These are phyloP conservation scores for Hyphopichia pseudoburtonii DNA, from an alignment of 1,139 yeast genomes.

Conservation along the genomic window DNA sequence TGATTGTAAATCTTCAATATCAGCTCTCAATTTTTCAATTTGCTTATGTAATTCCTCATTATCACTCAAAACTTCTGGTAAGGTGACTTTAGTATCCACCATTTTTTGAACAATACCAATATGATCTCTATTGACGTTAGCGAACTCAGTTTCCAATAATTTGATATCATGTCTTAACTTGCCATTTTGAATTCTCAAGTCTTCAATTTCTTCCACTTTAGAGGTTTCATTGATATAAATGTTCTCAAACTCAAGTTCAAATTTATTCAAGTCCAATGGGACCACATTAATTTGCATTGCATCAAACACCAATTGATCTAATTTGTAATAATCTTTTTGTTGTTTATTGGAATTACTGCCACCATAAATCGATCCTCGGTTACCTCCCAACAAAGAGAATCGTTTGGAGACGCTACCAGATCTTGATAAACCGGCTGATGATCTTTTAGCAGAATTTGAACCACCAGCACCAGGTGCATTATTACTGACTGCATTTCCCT, in stretches of 20 bases:
- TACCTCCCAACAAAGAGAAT: slow-evolving; percentile 17
- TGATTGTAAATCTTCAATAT: slow-evolving; percentile 51
- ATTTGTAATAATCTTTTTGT: slow-evolving; percentile 45
- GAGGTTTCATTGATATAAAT: slow-evolving; percentile 68
- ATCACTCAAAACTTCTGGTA: slow-evolving; percentile 66
- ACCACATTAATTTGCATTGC: slow-evolving; percentile 71
- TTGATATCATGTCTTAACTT: slow-evolving; percentile 72
- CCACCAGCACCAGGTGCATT: slow-evolving; percentile 4
- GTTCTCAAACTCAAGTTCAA: slow-evolving; percentile 71
- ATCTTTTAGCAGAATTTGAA: neutral
- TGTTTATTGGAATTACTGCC: slow-evolving; percentile 3
- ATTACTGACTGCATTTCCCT: slow-evolving; percentile 12
- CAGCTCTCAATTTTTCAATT: slow-evolving; percentile 55
- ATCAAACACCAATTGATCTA: slow-evolving; percentile 75
- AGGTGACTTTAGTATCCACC: slow-evolving; percentile 40
- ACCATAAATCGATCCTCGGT: slow-evolving; percentile 12
- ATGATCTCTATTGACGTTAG: slow-evolving; percentile 76
- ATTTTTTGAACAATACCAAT: slow-evolving; percentile 41
- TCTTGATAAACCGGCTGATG: slow-evolving; percentile 11
- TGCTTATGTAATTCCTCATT: slow-evolving; percentile 67
- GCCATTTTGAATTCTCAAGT: slow-evolving; percentile 64
- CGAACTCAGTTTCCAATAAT: slow-evolving; percentile 68
- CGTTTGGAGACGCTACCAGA: slow-evolving; percentile 16
- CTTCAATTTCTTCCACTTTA: slow-evolving; percentile 68
- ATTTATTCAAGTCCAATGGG: slow-evolving; percentile 70